These are phyloP conservation scores for Onygenales sp. DNA, from an alignment of 2,329 filamentous ascomycete genomes.

Conservation along the genomic window DNA sequence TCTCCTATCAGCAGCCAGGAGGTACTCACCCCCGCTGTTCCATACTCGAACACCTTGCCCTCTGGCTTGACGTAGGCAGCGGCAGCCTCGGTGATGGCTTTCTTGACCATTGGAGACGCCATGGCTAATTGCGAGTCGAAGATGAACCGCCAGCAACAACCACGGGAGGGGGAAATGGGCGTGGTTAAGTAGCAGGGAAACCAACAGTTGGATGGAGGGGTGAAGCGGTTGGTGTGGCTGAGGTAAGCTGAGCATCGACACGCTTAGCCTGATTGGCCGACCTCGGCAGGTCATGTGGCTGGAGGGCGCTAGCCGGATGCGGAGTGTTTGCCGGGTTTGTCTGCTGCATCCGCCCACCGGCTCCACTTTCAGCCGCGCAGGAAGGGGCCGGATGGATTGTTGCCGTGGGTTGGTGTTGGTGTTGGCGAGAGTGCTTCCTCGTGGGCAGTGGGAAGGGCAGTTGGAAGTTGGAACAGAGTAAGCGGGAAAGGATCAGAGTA, in stretches of 20 bases:
- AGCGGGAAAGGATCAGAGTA: background rate
- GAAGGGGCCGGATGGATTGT: background rate
- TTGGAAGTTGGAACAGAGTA: background rate
- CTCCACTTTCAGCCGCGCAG: background rate
- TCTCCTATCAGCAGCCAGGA: background rate
- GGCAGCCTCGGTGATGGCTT: slow-evolving; percentile 39
- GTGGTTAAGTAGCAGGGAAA: background rate
- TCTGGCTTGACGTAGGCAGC: slow-evolving; percentile 41
- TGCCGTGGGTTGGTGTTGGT: background rate
- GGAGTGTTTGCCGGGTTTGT: background rate
- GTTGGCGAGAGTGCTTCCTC: background rate
- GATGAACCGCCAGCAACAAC: background rate
- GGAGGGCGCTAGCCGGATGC: background rate
- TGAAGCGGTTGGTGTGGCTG: background rate
- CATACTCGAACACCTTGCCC: slow-evolving; percentile 47
- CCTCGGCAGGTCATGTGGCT: too few species aligned
- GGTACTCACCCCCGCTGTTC: slow-evolving; percentile 50
- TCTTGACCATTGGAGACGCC: slow-evolving; percentile 32
- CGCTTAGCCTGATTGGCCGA: too few species aligned
- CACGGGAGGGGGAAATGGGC: background rate
- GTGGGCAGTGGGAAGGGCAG: background rate
- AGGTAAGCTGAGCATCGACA: background rate
- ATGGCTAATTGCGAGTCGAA: slow-evolving; percentile 17
- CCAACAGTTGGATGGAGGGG: background rate
- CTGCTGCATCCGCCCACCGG: background rate